Evolutionary conservation across 2,329 filamentous ascomycete species (phyloP), one percentile per base, ranked within the genome.

Genomic region (Gnomoniopsis sp.): DNA sequence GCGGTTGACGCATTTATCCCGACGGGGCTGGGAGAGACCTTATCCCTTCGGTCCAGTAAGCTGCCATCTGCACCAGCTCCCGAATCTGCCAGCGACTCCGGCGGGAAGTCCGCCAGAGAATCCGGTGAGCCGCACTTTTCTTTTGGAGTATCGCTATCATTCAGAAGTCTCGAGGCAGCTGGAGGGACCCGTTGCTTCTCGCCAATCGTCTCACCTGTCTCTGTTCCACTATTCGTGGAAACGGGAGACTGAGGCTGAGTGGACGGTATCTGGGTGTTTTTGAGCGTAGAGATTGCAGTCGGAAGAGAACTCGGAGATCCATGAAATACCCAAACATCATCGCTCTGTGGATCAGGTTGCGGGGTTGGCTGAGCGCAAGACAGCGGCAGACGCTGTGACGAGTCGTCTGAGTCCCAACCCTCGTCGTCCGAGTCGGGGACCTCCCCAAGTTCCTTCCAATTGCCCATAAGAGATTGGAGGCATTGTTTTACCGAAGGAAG

Each of bases 341-440:
- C 54, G 34, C 53, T 43, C 33, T 7, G 62, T 59, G 17, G 41
- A 3, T 57, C 21, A 41, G 23, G 21, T 43, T 14, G 46, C 11
- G 53, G 49, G 10, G 22, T 57, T n/a, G 55, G 55, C 41, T 49
- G 53, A 33, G 19, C 34, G 50, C 51, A 60, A 62, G 34, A 47
- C 21, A 19, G 33, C 44, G 62, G 59, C 23, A 63, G 58, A 21
- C 43, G 62, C 49, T 64, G 58, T 47, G 67, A 64, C 15, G 66
- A 69, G 62, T 72, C 70, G 54, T 74, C 69, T 57, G 68, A 73
- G 61, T 75, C 72, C 65, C 73, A 68, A 3, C 68, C 71, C 69
- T 77, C 74, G 65, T 77, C 74, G 66, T 77, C 74, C 66, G 74
- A 77, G 65, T 77, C 74, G 49, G 74, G 74, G 66, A 77, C 74